Conservation (phyloP, 2,329 filamentous ascomycete genomes). For the Phoma sp. region DNA sequence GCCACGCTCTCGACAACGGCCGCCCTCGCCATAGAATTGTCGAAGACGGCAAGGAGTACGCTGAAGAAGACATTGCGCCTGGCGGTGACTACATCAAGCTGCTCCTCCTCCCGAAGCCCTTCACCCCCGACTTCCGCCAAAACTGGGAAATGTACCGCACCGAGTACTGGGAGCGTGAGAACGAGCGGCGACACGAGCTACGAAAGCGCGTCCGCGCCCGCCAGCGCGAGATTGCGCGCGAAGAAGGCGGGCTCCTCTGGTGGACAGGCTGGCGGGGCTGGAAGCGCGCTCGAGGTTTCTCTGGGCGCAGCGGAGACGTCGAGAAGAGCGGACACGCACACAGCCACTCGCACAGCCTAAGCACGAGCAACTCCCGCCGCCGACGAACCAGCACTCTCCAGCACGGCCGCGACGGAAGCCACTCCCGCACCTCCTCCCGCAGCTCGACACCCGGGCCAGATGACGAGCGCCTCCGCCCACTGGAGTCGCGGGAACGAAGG, state of each 20-base stretch:
- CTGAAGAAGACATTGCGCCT: constrained; percentile 88
- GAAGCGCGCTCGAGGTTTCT: constrained; percentile 46
- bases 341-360: constrained; percentile 12
- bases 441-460: constrained; percentile 45
- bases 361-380: constrained; percentile 19
- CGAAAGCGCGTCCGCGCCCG: constrained; percentile 73
- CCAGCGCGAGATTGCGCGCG: constrained; percentile 71
- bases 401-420: constrained; percentile 31
- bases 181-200: constrained; percentile 81
- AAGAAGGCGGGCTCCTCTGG: constrained; percentile 80
- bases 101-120: constrained; percentile 89
- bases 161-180: constrained; percentile 97
- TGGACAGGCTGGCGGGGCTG: constrained; percentile 77
- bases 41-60: constrained; percentile 67
- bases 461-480: constrained; percentile 26
- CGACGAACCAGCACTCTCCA: constrained; percentile 40
- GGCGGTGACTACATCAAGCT: constrained; percentile 94
- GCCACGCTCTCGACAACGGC: constrained; percentile 32
- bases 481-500: constrained; percentile 34
- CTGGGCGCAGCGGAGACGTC: constrained; percentile 33
- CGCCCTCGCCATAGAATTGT: constrained; percentile 48
- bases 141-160: constrained; percentile 95
- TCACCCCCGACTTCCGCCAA: constrained; percentile 91
- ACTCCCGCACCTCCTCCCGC: constrained; percentile 44
- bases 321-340: constrained; percentile 38